These are phyloP conservation scores for Morella rubra DNA, from an alignment of 306 rosid genomes.

Conservation along the genomic window DNA sequence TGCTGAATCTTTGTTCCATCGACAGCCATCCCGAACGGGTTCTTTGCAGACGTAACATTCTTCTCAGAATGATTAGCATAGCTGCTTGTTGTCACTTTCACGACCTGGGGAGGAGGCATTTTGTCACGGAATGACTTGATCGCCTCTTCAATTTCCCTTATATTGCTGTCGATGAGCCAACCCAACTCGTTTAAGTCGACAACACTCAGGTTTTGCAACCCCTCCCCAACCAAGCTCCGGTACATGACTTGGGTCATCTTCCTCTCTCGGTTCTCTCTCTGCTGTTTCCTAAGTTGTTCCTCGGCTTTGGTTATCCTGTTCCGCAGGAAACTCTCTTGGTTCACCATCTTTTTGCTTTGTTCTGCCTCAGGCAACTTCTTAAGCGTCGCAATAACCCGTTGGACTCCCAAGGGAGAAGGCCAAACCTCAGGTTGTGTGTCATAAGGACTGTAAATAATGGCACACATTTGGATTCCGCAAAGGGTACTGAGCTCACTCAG, in stretches of 20 bases:
- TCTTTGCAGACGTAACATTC: not conserved
- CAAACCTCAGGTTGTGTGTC: slow-evolving; percentile 20
- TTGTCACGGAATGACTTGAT: not conserved
- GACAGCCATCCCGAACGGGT: not conserved
- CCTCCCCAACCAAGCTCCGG: slow-evolving; percentile 14
- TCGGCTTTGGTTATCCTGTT: slow-evolving; percentile 8
- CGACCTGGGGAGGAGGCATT: not conserved
- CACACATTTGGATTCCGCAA: slow-evolving; percentile 24
- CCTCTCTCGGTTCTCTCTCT: slow-evolving; percentile 17
- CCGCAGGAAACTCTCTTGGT: slow-evolving; percentile 12
- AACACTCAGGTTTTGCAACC: slow-evolving; percentile 1
- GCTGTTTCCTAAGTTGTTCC: slow-evolving; percentile 15
- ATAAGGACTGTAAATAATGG: slow-evolving; percentile 7
- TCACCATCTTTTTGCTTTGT: slow-evolving; percentile 17
- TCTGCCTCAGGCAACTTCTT: slow-evolving; percentile 2
- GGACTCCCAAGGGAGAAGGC: slow-evolving; percentile 10
- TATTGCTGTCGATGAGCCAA: slow-evolving; percentile 3
- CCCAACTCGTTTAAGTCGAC: slow-evolving; percentile 11
- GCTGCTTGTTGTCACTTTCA: not conserved
- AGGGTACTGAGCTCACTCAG: slow-evolving; percentile 24
- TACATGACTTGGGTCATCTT: slow-evolving; percentile 16
- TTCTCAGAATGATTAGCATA: not conserved
- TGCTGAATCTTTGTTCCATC: not conserved
- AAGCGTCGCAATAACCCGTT: not conserved
- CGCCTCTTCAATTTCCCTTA: not conserved